Evolutionary conservation across 129 eudicot species (phyloP).

Genomic region (Escallonia herrerae): DNA sequence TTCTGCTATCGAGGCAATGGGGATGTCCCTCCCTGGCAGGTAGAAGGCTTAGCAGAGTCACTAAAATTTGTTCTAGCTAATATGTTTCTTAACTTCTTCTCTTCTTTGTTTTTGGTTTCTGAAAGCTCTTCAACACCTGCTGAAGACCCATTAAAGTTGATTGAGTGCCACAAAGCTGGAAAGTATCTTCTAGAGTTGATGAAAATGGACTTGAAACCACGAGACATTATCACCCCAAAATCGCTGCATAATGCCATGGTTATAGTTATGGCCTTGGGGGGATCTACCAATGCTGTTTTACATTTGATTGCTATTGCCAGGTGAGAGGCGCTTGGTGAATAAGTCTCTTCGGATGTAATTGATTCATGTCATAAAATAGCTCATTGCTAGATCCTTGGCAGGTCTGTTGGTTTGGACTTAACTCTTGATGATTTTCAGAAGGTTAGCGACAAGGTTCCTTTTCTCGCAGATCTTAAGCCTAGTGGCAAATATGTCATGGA

Average conservation of each 20-base stretch:
- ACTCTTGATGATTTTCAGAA: slow-evolving; percentile 93
- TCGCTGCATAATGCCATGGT: slow-evolving; percentile 94
- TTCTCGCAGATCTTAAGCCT: slow-evolving; percentile 98
- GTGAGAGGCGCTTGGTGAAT: slow-evolving; percentile 24
- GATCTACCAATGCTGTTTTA: slow-evolving; percentile 96
- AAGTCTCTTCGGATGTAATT: neutral
- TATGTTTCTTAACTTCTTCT: neutral
- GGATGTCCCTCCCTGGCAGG: slow-evolving; percentile 99
- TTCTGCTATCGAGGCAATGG: slow-evolving; percentile 95
- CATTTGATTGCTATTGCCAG: slow-evolving; percentile 97
- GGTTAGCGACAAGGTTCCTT: slow-evolving; percentile 83
- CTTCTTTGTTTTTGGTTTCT: neutral
- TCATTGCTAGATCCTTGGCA: slow-evolving; percentile 22
- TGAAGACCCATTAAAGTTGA: slow-evolving; percentile 92
- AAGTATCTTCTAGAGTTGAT: slow-evolving; percentile 75
- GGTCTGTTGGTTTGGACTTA: slow-evolving; percentile 85
- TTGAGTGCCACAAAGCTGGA: slow-evolving; percentile 93
- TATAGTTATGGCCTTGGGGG: slow-evolving; percentile 97
- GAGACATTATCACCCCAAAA: slow-evolving; percentile 76
- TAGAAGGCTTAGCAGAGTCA: slow-evolving; percentile 3
- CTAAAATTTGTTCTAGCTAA: no score
- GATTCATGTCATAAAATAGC: slow-evolving; percentile 8
- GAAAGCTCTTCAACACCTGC: slow-evolving; percentile 97
- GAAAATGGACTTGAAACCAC: slow-evolving; percentile 92
- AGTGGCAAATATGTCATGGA: slow-evolving; percentile 99